A percentile compares a stretch with the other conserved stretches of the same genome.
Conservation (phyloP, 306 rosid genomes). For the Cicer cuneatum region DNA sequence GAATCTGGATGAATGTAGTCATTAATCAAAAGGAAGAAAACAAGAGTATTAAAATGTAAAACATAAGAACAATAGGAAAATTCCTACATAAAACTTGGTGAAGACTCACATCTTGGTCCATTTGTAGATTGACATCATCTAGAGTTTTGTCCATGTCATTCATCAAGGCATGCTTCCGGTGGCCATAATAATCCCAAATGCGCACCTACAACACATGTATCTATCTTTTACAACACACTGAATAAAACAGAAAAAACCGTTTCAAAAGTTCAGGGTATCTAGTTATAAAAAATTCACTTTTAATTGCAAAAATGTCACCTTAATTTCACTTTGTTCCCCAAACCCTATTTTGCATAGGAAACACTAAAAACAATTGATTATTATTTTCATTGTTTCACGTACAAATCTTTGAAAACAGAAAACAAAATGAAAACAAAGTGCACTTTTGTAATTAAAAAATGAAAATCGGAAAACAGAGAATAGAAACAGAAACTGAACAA, state of each 20-base stretch:
- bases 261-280: neutral
- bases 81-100: constrained; percentile 41
- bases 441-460: neutral
- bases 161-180: constrained; percentile 87
- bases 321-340: constrained; percentile 14
- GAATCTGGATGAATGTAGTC: constrained; percentile 66
- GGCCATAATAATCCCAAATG: constrained; percentile 95
- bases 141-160: constrained; percentile 94
- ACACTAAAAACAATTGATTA: neutral
- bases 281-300: too few species aligned
- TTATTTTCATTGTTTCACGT: neutral
- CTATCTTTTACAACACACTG: constrained; percentile 34
- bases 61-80: constrained; percentile 29
- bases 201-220: constrained; percentile 61
- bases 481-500: constrained; percentile 1
- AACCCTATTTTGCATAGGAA: constrained; percentile 7
- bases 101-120: constrained; percentile 95
- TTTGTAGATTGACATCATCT: constrained; percentile 95
- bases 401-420: constrained; percentile 17
- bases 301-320: constrained; percentile 12
- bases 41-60: constrained; percentile 37
- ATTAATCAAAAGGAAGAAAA: constrained; percentile 49
- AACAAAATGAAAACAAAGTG: constrained; percentile 6
- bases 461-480: constrained; percentile 13
- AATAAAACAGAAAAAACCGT: constrained; percentile 27